A percentile compares a stretch with the other conserved stretches of the same genome.
Conservation (phyloP, 2,329 filamentous ascomycete genomes). For the Daldinia eschscholtzii region DNA sequence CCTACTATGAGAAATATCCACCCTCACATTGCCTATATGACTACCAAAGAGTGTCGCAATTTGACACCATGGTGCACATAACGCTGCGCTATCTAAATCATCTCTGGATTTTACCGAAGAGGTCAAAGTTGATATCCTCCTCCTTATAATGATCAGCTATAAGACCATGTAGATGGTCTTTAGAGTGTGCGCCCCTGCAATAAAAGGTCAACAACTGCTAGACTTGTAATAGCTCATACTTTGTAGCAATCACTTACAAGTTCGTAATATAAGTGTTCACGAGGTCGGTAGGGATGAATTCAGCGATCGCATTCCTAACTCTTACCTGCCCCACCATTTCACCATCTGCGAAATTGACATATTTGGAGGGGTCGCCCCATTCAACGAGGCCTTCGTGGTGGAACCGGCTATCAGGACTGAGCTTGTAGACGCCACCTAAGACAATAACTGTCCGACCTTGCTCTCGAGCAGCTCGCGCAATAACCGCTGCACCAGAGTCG, state of each 20-base stretch:
- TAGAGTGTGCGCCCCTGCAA: conserved; percentile 55
- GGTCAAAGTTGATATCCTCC: conserved; percentile 75
- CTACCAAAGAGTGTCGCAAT: conserved; percentile 21
- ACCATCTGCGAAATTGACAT: conserved; percentile 83
- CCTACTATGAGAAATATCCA: background rate
- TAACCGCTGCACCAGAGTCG: conserved; percentile 83
- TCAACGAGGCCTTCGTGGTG: conserved; percentile 86
- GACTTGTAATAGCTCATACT: background rate
- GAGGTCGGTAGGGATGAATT: conserved; percentile 82
- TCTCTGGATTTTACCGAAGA: conserved; percentile 56
- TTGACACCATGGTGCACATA: conserved; percentile 11
- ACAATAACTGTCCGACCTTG: conserved; percentile 89
- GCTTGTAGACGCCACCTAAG: conserved; percentile 91
- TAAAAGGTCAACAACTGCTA: conserved; percentile 29
- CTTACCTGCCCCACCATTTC: conserved; percentile 82
- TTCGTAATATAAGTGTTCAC: conserved; percentile 90
- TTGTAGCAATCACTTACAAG: conserved; percentile 65
- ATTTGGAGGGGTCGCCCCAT: conserved; percentile 83
- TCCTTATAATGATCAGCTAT: conserved; percentile 81
- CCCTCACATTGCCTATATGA: conserved; percentile 3
- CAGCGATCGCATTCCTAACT: conserved; percentile 82
- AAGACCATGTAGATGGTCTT: conserved; percentile 78
- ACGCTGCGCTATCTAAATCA: conserved; percentile 31
- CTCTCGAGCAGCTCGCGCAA: conserved; percentile 86
- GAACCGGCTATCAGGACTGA: conserved; percentile 90